Conservation (phyloP, 1,139 yeast species). For the Blastobotrys arbuscula region DNA sequence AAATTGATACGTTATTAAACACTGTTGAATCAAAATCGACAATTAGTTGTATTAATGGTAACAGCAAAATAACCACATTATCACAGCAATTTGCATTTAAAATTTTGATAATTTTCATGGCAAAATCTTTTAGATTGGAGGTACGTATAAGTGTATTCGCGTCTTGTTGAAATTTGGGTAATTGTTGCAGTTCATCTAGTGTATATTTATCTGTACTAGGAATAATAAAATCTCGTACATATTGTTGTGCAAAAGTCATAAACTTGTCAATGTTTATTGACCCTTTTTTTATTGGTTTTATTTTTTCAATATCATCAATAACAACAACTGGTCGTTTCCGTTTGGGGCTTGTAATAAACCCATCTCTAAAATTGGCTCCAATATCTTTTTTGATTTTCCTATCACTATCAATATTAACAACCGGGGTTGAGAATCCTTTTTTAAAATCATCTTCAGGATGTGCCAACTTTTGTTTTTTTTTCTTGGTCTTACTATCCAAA, state of each 20-base stretch:
- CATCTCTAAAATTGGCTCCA: constrained; percentile 5
- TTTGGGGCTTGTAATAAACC: constrained; percentile 4
- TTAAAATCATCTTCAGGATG: not conserved
- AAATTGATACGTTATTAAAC: not conserved
- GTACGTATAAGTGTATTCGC: not conserved
- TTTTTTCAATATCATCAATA: not conserved
- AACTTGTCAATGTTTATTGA: not conserved
- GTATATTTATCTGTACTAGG: not conserved
- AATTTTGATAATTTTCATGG: not conserved
- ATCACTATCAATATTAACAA: not conserved
- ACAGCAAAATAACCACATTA: not conserved
- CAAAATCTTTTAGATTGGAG: not conserved
- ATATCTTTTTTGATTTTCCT: not conserved
- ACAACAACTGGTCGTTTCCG: not conserved
- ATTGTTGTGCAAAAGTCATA: not conserved
- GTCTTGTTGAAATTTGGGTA: not conserved
- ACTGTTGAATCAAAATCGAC: not conserved
- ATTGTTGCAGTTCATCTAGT: not conserved
- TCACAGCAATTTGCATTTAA: not conserved
- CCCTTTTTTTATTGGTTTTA: not conserved
- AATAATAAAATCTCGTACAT: not conserved
- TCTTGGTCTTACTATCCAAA: constrained; percentile 8
- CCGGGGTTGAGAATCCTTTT: no score
- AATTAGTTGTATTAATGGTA: constrained; percentile 3
- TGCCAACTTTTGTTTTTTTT: not conserved